Conservation (phyloP, 441 rosid species). For the Corymbia calophylla region DNA sequence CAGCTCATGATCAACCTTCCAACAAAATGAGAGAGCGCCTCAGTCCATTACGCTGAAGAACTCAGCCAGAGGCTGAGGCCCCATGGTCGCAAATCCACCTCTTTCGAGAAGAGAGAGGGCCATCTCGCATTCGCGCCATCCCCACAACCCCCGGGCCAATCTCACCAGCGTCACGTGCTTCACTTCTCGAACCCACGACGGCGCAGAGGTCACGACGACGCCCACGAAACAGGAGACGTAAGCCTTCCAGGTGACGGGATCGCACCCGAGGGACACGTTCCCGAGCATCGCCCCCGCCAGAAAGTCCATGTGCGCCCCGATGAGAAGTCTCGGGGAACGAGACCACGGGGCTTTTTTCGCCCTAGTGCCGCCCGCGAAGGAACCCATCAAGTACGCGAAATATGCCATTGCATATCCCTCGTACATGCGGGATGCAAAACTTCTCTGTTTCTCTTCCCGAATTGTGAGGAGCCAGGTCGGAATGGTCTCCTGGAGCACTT, state of each 20-base stretch:
- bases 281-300: constrained; percentile 43
- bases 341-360: constrained; percentile 20
- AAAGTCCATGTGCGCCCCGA: constrained; percentile 40
- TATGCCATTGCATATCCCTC: constrained; percentile 63
- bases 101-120: constrained; percentile 56
- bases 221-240: constrained; percentile 44
- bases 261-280: constrained; percentile 36
- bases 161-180: constrained; percentile 39
- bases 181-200: constrained; percentile 44
- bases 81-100: constrained; percentile 41
- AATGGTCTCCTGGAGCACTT: constrained; percentile 32
- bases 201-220: constrained; percentile 36
- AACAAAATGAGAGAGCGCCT: not conserved
- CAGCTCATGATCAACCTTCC: not conserved
- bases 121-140: constrained; percentile 45
- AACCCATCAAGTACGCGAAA: constrained; percentile 29
- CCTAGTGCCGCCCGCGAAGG: constrained; percentile 32
- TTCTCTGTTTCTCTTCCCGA: constrained; percentile 22
- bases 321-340: constrained; percentile 11
- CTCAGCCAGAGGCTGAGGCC: constrained; percentile 26
- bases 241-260: constrained; percentile 55
- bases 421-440: constrained; percentile 19
- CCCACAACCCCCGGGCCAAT: constrained; percentile 36
- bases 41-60: constrained; percentile 18
- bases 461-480: constrained; percentile 51